Evolutionary conservation across 208 protist genomes (phyloP).

Genomic region (Sergeia podlipaevii): DNA sequence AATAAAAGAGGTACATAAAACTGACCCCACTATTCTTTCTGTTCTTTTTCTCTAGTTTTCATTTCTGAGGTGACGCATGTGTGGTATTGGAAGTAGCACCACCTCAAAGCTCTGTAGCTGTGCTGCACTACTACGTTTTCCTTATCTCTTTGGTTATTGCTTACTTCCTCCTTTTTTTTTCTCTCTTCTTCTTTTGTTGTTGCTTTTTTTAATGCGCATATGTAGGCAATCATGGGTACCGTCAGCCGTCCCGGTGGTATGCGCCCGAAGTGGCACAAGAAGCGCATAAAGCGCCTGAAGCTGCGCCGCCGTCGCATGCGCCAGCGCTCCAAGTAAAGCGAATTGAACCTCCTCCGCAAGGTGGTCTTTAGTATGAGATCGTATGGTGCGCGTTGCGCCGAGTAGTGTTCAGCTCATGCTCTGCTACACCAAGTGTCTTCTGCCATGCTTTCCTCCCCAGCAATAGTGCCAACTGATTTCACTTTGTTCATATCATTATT

Average conservation of each 20-base stretch:
- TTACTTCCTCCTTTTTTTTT: conserved; percentile 14
- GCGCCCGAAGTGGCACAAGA: conserved; percentile 92
- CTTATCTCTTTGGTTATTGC: conserved; percentile 7
- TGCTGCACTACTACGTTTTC: too few relatives aligned
- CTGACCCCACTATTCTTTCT: conserved; percentile 5
- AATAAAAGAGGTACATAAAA: neutral
- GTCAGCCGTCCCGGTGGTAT: conserved; percentile 84
- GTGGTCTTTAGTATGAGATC: too few relatives aligned
- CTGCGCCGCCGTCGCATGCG: conserved; percentile 80
- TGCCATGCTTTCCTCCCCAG: too few relatives aligned
- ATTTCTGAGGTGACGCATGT: too few relatives aligned
- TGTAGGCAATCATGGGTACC: conserved; percentile 78
- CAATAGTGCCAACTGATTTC: too few relatives aligned
- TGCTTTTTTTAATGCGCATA: conserved; percentile 4
- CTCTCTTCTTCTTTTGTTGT: conserved; percentile 1
- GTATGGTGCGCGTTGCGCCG: too few relatives aligned
- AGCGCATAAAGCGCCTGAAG: conserved; percentile 92
- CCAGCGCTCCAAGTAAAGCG: conserved; percentile 92
- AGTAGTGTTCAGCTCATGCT: too few relatives aligned
- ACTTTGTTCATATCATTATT: too few relatives aligned
- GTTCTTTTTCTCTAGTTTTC: conserved; percentile 2
- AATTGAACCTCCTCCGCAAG: too few relatives aligned
- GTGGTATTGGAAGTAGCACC: too few relatives aligned
- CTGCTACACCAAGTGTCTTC: too few relatives aligned
- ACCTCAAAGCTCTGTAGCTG: too few relatives aligned